Conservation (phyloP, 805 yeast species). For the Ascoidea tarda region DNA sequence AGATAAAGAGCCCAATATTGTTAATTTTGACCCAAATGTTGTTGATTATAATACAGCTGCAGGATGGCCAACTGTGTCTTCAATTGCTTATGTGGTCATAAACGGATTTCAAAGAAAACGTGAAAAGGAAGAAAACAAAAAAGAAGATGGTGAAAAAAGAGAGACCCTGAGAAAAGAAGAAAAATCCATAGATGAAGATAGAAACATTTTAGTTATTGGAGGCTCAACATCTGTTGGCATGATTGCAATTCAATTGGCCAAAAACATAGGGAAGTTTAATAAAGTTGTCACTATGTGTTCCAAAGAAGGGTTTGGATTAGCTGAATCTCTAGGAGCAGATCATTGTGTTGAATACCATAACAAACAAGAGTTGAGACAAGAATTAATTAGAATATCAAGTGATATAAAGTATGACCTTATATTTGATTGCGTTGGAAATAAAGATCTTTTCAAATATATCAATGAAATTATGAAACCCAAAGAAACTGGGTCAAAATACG, state of each 20-base stretch:
- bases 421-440: slow-evolving; percentile 62
- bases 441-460: slow-evolving; percentile 25
- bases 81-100: slow-evolving; percentile 44
- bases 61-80: slow-evolving; percentile 39
- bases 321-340: slow-evolving; percentile 11
- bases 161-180: slow-evolving; percentile 38
- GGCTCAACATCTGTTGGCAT: slow-evolving; percentile 68
- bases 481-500: slow-evolving; percentile 30
- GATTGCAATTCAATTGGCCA: slow-evolving; percentile 43
- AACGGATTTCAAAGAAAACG: slow-evolving; percentile 38
- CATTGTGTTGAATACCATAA: slow-evolving; percentile 13
- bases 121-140: slow-evolving; percentile 36
- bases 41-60: not conserved
- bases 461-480: slow-evolving; percentile 3
- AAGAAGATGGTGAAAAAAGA: slow-evolving; percentile 33
- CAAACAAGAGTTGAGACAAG: slow-evolving; percentile 2
- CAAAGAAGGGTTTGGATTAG: slow-evolving; percentile 27
- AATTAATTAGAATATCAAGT: not conserved
- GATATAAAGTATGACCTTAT: slow-evolving; percentile 38
- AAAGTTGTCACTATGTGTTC: slow-evolving; percentile 44
- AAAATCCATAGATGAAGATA: slow-evolving; percentile 20
- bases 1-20: too few relatives aligned
- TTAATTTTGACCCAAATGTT: too few relatives aligned
- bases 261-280: slow-evolving; percentile 27
- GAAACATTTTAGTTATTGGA: slow-evolving; percentile 54